Base-by-base conservation (phyloP, 2,329 filamentous ascomycete genomes). In the Penicillium verrucosum region DNA sequence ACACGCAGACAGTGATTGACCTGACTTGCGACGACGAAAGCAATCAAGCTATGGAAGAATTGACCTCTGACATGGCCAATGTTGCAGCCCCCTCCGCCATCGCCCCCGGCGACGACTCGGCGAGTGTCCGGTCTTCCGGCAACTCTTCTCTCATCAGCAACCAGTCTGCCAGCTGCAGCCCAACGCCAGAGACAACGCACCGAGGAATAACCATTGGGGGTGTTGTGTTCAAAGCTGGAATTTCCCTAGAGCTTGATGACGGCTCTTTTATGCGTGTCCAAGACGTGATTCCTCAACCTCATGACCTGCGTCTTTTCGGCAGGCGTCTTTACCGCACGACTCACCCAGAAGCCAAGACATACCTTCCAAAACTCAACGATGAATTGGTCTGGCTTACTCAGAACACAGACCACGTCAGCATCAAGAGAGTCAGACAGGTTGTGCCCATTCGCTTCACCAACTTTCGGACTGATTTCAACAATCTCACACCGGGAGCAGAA, bases 381-480 rank as follows among this genome's bases (percentile, higher is more conserved):
- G 82, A 84, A 56, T 54, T 84, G 23, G 73, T 73, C 23, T 76
- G 78, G 72, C 44, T 74, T 32, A 45, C 73, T 0, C 70, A 77
- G 6, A 75, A 81, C 36, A 3, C 66, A 0, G 51, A 75, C 0
- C 79, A 84, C 2, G 65, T 86, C 0, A 42, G 69, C 0, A 54
- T 80, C 0, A 48, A 61, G 0, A 57, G 74, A 0, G 73, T 86
- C 0, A 63, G 75, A 2, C 59, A 69, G 1, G 70, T 77, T 7
- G 72, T 83, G 0, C 67, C 66, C 0, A 69, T 89, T 0, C 65
- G 77, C 0, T 70, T 80, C 2, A 89, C 86, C 0, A 90, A 89
- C 56, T 68, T 77, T 0, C 62, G 69, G 0, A 54, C 42, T 54
- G 56, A 65, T 12, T 44, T 62, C 36, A 18, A 48, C 67, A 0